Evolutionary conservation across 2,329 filamentous ascomycete species (phyloP), one percentile per base, ranked within the genome.

Genomic region (Trichoderma sp.): DNA sequence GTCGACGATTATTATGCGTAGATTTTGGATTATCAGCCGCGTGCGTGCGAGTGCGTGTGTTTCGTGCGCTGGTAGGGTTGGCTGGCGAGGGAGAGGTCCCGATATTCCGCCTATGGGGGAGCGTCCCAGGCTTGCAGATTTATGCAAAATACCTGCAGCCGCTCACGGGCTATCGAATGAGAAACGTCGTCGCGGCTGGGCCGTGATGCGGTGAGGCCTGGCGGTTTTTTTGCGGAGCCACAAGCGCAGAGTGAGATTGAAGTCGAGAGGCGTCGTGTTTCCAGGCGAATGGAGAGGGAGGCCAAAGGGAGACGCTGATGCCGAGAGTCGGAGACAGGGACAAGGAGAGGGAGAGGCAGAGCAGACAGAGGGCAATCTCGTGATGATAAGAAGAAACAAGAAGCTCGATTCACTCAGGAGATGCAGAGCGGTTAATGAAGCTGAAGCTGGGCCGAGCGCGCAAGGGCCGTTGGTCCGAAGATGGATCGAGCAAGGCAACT

Each of bases 201-300:
- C 35, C 48, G 64, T 52, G 64, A 59, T 60, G 64, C 64, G 64
- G 64, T 67, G 64, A 67, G 56, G 64, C 56, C 56, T 54, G 29
- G 56, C 54, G 56, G 29, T 39, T 32, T 32, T 32, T 37, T 48
- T 67, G 54, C 42, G 42, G 42, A 52, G 64, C 35, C 12, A 37
- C 37, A 48, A 48, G 42, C 42, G 42, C 42, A 48, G 42, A 32
- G 48, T 19, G 25, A 25, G 35, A 57, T 56, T 67, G 19, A 37
- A 50, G 39, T 56, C 50, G 61, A 39, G 50, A n/a, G 35, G 39
- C 25, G n/a, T 42, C 15, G 52, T 17, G 19, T 50, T 64, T 63
- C 39, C 4, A 19, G 34, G 35, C 34, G 48, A 19, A 52, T 34
- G 29, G 25, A 61, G 60, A 39, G 64, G 45, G 64, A 52, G 64